A percentile compares a stretch with the other conserved stretches of the same genome.
Evolutionary conservation across 257 asterid species (phyloP).

Genomic region (Solanum tarijense): DNA sequence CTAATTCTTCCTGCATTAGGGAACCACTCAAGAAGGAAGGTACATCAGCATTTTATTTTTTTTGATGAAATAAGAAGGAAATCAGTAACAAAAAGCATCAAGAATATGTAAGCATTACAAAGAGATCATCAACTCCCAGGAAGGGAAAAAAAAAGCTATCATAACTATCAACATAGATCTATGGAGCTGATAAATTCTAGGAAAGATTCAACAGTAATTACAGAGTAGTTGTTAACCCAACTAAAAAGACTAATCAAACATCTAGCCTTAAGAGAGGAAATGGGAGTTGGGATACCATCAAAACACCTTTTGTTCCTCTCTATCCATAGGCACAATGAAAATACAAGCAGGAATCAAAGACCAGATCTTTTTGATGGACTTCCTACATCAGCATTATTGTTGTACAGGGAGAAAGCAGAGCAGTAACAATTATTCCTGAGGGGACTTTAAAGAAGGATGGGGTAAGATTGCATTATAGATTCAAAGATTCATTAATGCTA

Average conservation of each 20-base stretch:
- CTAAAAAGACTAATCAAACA: not conserved
- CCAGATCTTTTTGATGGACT: not conserved
- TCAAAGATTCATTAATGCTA: not conserved
- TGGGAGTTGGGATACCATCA: not conserved
- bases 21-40: not conserved
- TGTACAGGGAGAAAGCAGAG: not conserved
- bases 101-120: not conserved
- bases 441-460: not conserved
- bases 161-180: not conserved
- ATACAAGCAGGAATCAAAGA: not conserved
- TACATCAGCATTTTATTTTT: not conserved
- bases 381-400: not conserved
- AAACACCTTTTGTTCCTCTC: not conserved
- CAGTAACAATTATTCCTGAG: not conserved
- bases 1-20: slow-evolving; percentile 77
- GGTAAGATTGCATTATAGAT: not conserved
- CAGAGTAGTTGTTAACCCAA: not conserved
- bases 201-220: not conserved
- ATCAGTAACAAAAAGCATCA: not conserved
- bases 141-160: not conserved
- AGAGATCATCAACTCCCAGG: not conserved
- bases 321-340: not conserved
- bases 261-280: not conserved
- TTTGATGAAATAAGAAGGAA: not conserved
- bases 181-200: not conserved